phyloP scores from a whole-genome alignment of 257 asterid genomes.

The Nicotiana attenuata region DNA sequence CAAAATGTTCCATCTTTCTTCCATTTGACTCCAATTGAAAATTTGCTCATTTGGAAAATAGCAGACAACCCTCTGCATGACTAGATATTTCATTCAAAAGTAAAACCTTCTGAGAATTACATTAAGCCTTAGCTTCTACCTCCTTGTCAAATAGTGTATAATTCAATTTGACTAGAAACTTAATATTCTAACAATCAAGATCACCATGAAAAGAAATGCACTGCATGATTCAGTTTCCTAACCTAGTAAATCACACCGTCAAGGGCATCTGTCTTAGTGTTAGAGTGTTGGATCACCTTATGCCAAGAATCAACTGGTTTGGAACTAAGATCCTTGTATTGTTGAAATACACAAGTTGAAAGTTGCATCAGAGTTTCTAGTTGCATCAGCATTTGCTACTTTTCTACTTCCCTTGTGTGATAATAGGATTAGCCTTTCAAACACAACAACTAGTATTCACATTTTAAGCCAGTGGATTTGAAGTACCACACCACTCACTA shows the following conservation, averaged over 20 bases:
- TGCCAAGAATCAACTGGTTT: neutral
- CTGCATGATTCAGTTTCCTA: slow-evolving; percentile 6
- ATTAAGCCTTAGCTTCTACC: neutral
- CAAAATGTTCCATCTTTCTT: neutral
- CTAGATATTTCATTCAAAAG: neutral
- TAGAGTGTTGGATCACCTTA: neutral
- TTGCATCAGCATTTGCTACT: neutral
- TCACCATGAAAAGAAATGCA: neutral
- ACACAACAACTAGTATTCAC: neutral
- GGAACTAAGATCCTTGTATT: neutral
- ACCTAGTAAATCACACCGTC: neutral
- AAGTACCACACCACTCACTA: neutral
- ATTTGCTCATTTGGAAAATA: neutral
- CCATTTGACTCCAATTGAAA: neutral
- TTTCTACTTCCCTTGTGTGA: neutral
- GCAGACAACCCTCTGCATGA: neutral
- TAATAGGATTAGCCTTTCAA: neutral
- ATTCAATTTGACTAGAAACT: neutral
- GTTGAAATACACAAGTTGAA: neutral
- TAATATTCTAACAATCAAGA: neutral
- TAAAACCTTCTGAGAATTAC: neutral
- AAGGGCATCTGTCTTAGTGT: neutral
- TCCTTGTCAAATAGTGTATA: neutral
- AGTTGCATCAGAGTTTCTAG: neutral
- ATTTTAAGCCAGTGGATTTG: neutral